Evolutionary conservation across 2,329 filamentous ascomycete genomes (phyloP).

Genomic region (Ophiocordyceps sinensis): DNA sequence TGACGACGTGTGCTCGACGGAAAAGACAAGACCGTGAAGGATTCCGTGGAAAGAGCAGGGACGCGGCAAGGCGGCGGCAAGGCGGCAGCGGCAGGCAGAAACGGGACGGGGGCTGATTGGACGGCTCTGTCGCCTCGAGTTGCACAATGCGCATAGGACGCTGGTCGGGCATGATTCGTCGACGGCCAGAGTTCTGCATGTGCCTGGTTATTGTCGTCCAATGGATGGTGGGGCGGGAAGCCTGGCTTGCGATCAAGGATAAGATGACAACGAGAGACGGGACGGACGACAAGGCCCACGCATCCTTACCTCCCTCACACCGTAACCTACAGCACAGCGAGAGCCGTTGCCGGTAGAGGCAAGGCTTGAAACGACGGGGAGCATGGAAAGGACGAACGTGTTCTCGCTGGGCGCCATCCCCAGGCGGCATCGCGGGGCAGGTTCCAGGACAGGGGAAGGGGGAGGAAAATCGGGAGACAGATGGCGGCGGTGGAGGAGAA

Average conservation of each 20-base stretch:
- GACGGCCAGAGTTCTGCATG: neutral
- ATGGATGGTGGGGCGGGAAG: neutral
- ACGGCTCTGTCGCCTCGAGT: neutral
- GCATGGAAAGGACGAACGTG: neutral
- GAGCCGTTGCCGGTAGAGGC: neutral
- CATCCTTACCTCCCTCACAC: neutral
- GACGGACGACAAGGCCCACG: neutral
- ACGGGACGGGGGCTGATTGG: neutral
- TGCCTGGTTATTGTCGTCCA: neutral
- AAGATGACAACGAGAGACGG: neutral
- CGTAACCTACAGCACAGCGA: neutral
- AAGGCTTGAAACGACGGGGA: neutral
- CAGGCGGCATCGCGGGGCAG: too few relatives aligned
- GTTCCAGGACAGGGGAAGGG: too few relatives aligned
- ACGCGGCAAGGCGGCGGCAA: neutral
- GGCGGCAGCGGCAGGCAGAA: neutral
- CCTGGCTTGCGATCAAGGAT: neutral
- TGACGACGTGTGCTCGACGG: neutral
- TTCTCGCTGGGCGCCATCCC: too few relatives aligned
- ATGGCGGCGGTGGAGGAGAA: too few relatives aligned
- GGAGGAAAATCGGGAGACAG: too few relatives aligned
- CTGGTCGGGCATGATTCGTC: neutral
- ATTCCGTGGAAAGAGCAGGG: neutral
- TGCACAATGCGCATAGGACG: neutral
- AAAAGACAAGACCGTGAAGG: neutral